phyloP scores from a whole-genome alignment of 2,329 filamentous ascomycete genomes.

The Teratosphaeria viscida region DNA sequence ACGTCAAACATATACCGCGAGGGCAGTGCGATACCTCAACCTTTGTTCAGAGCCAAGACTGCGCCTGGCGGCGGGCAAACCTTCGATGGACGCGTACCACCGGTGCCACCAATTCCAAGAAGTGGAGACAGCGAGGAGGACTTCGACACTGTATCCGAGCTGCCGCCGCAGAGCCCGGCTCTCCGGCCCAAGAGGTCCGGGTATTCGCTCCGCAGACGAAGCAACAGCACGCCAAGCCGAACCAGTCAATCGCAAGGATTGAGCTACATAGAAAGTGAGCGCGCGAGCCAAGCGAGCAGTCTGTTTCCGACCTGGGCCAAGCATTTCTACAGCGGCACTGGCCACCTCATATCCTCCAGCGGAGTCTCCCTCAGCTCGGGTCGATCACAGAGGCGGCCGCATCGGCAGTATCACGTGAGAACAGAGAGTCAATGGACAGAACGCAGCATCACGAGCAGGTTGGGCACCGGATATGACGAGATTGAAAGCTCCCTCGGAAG shows the following conservation, averaged over 20 bases:
- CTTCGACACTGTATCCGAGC: slow-evolving; percentile 25
- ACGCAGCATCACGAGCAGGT: slow-evolving; percentile 22
- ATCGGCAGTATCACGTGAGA: slow-evolving; percentile 10
- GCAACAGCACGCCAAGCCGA: slow-evolving; percentile 20
- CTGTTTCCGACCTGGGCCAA: slow-evolving; percentile 28
- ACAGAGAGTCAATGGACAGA: slow-evolving; percentile 21
- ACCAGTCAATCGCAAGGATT: slow-evolving; percentile 18
- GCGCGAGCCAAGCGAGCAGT: slow-evolving; percentile 17
- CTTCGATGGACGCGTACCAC: slow-evolving; percentile 21
- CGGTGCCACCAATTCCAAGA: slow-evolving; percentile 20
- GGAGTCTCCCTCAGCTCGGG: slow-evolving; percentile 18
- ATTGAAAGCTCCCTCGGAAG: slow-evolving; percentile 12
- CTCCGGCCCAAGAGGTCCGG: slow-evolving; percentile 26
- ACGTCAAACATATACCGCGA: slow-evolving; percentile 14
- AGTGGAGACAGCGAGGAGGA: slow-evolving; percentile 22
- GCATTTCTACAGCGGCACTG: slow-evolving; percentile 24
- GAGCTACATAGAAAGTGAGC: slow-evolving; percentile 21
- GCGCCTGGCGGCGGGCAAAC: slow-evolving; percentile 6
- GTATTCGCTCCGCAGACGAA: slow-evolving; percentile 21
- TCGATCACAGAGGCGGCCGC: slow-evolving; percentile 6
- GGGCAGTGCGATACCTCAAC: slow-evolving; percentile 25
- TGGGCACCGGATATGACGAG: slow-evolving; percentile 20
- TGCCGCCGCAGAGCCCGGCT: slow-evolving; percentile 16
- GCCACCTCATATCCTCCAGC: slow-evolving; percentile 16
- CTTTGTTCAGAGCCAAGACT: slow-evolving; percentile 18